Evolutionary conservation across 2,329 filamentous ascomycete species (phyloP).

Genomic region (Paraphoma sp.): DNA sequence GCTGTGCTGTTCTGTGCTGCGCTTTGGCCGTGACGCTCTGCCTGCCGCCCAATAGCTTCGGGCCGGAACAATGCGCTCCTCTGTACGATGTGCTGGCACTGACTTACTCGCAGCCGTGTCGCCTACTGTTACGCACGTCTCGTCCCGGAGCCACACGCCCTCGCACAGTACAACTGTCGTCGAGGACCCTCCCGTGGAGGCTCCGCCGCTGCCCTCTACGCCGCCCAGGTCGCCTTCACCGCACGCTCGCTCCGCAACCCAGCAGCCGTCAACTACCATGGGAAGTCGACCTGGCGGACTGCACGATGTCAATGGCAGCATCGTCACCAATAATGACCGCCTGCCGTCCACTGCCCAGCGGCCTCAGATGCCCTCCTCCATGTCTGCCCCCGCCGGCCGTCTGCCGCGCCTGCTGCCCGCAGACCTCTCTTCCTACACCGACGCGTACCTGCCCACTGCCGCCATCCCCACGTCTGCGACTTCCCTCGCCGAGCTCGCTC

Average conservation of each 20-base stretch:
- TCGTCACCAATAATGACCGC: constrained; percentile 27
- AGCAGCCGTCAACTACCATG: constrained; percentile 36
- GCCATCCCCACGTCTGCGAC: constrained; percentile 67
- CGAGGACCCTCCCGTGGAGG: constrained; percentile 59
- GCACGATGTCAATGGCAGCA: constrained; percentile 17
- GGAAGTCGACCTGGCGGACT: constrained; percentile 45
- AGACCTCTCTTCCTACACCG: constrained; percentile 71
- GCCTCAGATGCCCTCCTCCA: constrained; percentile 49
- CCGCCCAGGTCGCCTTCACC: constrained; percentile 57
- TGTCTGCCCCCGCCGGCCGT: constrained; percentile 54
- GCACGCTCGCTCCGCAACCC: constrained; percentile 23
- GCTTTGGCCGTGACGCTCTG: neutral
- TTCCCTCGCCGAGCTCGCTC: constrained; percentile 77
- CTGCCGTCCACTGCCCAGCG: constrained; percentile 23
- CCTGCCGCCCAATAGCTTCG: constrained; percentile 33
- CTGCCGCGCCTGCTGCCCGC: constrained; percentile 65
- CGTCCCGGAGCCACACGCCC: constrained; percentile 64
- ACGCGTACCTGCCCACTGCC: constrained; percentile 63
- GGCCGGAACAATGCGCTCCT: constrained; percentile 37
- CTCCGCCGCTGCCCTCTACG: constrained; percentile 62
- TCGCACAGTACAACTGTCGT: constrained; percentile 55
- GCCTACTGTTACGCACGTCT: constrained; percentile 58
- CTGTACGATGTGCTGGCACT: constrained; percentile 51
- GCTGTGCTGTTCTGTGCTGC: neutral
- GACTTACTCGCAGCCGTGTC: constrained; percentile 55